Conservation (phyloP, 768 basidiomycete genomes). For the Suillus subluteus region DNA sequence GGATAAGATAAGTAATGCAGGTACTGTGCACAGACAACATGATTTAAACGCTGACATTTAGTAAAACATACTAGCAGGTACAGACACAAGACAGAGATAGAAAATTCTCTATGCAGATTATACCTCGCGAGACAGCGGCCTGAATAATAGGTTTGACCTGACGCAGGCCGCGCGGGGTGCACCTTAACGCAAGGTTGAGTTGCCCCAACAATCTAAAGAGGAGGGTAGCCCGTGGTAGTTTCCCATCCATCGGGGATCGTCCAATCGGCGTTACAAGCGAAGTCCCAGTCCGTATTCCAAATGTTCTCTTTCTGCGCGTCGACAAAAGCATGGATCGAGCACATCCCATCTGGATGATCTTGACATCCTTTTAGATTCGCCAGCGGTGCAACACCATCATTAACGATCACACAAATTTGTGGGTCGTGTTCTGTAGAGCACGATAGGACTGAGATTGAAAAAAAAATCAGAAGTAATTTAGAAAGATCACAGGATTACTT, state of each 20-base stretch:
- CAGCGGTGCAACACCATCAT: constrained; percentile 81
- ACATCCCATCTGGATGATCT: constrained; percentile 74
- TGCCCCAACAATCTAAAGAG: constrained; percentile 23
- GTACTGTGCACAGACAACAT: too few species aligned
- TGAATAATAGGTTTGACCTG: too few species aligned
- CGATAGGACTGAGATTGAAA: constrained; percentile 51
- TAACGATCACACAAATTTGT: constrained; percentile 80
- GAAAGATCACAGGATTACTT: constrained; percentile 30
- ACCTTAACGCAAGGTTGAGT: too few species aligned
- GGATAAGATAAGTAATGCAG: too few species aligned
- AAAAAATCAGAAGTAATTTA: constrained; percentile 15
- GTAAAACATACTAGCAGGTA: too few species aligned
- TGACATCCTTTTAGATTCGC: constrained; percentile 74
- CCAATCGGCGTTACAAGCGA: constrained; percentile 77
- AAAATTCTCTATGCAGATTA: too few species aligned
- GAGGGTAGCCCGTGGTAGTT: constrained; percentile 71
- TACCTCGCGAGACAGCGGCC: too few species aligned
- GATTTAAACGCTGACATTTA: too few species aligned
- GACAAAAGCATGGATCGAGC: constrained; percentile 74
- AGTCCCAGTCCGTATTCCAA: constrained; percentile 63
- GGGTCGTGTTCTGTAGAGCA: constrained; percentile 52
- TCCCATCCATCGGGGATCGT: constrained; percentile 71
- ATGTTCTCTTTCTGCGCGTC: constrained; percentile 67
- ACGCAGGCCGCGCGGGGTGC: too few species aligned
- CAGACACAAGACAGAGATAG: too few species aligned